Base-by-base conservation (phyloP, 164 flowering plant species). In the Platanus orientalis region DNA sequence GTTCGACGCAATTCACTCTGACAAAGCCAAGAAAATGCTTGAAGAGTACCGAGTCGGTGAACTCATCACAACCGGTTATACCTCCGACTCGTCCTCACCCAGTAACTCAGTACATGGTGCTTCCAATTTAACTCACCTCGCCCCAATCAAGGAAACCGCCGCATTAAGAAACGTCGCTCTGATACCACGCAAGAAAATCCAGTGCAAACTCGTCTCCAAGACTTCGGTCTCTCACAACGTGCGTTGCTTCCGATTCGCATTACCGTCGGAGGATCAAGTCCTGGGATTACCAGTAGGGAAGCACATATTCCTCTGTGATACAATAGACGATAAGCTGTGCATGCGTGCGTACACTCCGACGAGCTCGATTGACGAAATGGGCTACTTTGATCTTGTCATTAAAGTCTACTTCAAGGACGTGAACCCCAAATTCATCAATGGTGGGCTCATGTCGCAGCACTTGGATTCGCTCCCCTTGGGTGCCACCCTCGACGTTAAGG, bases 1-100 rank as follows among this genome's bases (percentile, higher is more conserved):
- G 61, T 95, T 95, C 54, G 97, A 95, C 5, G 96, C 97, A 26
- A 91, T 95, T 19, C 99, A 95, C 79, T 95, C 97, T 6, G 90
- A 84, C 66, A 91, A 83, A 64, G 97, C 97, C 50, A 89, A 88
- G 82, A 80, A 83, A 25, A 64, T 95, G 69, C 80, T 95, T 7
- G 94, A 89, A 51, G 88, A 79, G 0, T 91, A 76, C 51, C 74
- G 89, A 1, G 76, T 89, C 12, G 97, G 99, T 2, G 92, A 91
- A 75, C 60, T 89, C 40, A 75, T 85, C 32, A 72, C 87, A 9
- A 71, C 83, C 0, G 89, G 84, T 10, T 80, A 84, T 62, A 55
- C 80, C n/a, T 86, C 96, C 21, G 89, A 83, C 60, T 80, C 90
- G 3, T 29, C 81, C 10, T 69, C 78, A 9, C 96, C 97, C 1